Evolutionary conservation across 441 rosid genomes (phyloP).

Genomic region (Populus hybrid): DNA sequence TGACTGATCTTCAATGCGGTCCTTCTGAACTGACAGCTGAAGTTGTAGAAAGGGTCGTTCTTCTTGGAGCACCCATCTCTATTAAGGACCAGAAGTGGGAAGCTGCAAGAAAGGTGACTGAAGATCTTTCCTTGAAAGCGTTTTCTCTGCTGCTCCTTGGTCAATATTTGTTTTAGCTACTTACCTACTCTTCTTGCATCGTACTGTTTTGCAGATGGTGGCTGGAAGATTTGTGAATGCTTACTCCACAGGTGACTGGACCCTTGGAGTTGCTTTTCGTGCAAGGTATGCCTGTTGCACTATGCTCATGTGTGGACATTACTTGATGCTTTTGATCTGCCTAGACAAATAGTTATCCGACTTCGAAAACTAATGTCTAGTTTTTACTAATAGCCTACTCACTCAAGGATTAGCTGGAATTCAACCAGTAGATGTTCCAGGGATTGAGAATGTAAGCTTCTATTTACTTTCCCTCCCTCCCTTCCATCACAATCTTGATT

Average conservation of each 20-base stretch:
- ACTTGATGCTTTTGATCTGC: neutral
- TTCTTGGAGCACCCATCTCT: constrained; percentile 91
- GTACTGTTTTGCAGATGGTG: constrained; percentile 60
- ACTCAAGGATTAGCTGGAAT: constrained; percentile 93
- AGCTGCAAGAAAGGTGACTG: constrained; percentile 73
- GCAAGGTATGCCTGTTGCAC: constrained; percentile 57
- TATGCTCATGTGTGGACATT: neutral
- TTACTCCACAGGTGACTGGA: constrained; percentile 87
- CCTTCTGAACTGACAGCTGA: constrained; percentile 50
- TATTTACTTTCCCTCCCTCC: neutral
- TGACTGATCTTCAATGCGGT: constrained; percentile 18
- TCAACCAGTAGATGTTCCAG: constrained; percentile 60
- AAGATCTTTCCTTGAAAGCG: neutral
- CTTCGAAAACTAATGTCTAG: neutral
- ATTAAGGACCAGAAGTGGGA: constrained; percentile 82
- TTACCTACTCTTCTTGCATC: constrained; percentile 4
- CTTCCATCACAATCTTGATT: neutral
- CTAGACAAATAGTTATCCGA: neutral
- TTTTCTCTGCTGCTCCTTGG: constrained; percentile 9
- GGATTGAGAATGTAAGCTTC: constrained; percentile 23
- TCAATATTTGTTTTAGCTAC: neutral
- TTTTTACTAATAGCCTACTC: constrained; percentile 45
- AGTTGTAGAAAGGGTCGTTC: constrained; percentile 87
- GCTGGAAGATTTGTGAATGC: constrained; percentile 92
- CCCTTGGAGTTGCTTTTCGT: constrained; percentile 84